phyloP scores from a whole-genome alignment of 1,139 yeast genomes.

The Sugiyamaella pinicola region DNA sequence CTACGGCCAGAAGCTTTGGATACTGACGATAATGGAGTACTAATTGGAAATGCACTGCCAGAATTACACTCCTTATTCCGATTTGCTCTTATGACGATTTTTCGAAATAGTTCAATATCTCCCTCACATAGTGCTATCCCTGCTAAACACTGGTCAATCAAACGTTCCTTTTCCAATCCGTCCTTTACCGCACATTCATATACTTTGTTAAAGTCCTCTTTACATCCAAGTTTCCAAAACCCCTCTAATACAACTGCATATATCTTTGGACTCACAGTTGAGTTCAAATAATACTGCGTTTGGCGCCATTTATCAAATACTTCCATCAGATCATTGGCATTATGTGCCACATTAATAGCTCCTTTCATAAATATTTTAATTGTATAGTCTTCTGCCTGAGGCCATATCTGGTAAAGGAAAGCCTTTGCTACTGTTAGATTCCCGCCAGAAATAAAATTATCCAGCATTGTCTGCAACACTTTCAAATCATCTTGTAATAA shows the following conservation, averaged over 20 bases:
- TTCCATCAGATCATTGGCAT: constrained; percentile 27
- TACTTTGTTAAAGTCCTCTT: constrained; percentile 20
- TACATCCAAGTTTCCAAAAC: constrained; percentile 19
- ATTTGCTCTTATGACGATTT: constrained; percentile 4
- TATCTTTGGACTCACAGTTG: constrained; percentile 17
- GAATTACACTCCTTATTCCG: background rate
- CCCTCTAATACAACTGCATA: constrained; percentile 26
- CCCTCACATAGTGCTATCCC: constrained; percentile 25
- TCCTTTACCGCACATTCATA: constrained; percentile 19
- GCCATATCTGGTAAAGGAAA: constrained; percentile 31
- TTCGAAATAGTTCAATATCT: constrained; percentile 19
- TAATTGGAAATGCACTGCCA: background rate
- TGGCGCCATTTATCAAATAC: constrained; percentile 29
- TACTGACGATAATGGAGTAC: background rate
- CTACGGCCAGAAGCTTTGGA: background rate
- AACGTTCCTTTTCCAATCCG: constrained; percentile 20
- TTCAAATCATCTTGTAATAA: constrained; percentile 22
- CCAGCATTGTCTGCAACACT: constrained; percentile 27
- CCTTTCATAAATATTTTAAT: constrained; percentile 29
- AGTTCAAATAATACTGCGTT: constrained; percentile 7
- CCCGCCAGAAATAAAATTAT: constrained; percentile 28
- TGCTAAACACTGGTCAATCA: constrained; percentile 26
- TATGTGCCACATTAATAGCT: constrained; percentile 25
- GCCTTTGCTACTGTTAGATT: constrained; percentile 33
- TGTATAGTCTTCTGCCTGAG: constrained; percentile 24